Evolutionary conservation across 345 rosid species (phyloP), one percentile per base, ranked within the genome.

Genomic region (Hypericum androsaemum): DNA sequence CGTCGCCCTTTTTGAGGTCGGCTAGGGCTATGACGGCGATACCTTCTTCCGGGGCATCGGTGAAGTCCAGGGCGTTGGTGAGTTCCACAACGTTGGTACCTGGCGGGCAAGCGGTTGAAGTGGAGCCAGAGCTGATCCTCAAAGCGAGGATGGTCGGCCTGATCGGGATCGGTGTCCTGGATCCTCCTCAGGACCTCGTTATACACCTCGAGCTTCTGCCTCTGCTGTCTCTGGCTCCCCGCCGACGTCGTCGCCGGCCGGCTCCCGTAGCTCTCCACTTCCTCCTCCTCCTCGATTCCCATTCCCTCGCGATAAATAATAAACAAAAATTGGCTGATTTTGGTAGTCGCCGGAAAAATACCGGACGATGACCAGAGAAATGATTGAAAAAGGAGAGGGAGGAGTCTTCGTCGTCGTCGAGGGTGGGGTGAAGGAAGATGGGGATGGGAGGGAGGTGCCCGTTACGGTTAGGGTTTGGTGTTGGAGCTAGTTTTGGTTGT

Each of bases 41-140:
- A 8, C 78, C 89, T 5, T 54, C 44, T 53, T 64, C 68, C 0
- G 70, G 68, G 54, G 62, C 64, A 54, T 80, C 84, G 10, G 62
- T 52, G 61, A 89, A 67, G 43, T 68, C 54, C 22, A 89, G 71
- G 4, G 77, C 68, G 12, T 76, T 83, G 57, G 65, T 46, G 61
- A 68, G 80, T 28, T 78, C 72, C 32, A 89, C 41, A 50, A 84
- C 85, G 12, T 73, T 78, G 5, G 78, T 69, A 92, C 98, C 96
- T 78, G 60, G 96, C 89, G 60, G 98, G 98, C 36, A 92, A 80
- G 48, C 98, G 95, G 70, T 92, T 81, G 77, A 92, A 88, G 74
- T 92, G 98, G 59, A 83, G 81, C 95, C 96, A 92, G 39, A 92
- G 96, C 63, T 81, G 84, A 78, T 92, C 95, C 52, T 88, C 98